Evolutionary conservation across 2,329 filamentous ascomycete species (phyloP), one percentile per base, ranked within the genome.

Genomic region (Mycosphaerella sp.): DNA sequence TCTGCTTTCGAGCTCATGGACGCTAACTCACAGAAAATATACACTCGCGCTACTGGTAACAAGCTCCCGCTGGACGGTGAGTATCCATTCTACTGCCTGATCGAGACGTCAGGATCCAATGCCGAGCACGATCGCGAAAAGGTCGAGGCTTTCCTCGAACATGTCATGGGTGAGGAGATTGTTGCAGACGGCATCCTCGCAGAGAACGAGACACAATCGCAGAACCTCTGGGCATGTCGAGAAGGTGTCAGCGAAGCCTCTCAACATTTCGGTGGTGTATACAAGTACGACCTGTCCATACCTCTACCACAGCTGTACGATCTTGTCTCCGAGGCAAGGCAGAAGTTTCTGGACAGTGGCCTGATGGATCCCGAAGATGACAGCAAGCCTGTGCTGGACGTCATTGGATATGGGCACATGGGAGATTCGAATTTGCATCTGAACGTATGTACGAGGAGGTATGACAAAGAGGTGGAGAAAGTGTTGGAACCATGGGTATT

Each of bases 1-100:
- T 97, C 92, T 2, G 93, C 93, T 0, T 98, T 98, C 69, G 93
- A 98, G 75, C 79, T 98, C 59, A 98, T 98, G 92, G 93, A 98
- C 64, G 83, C 81, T 14, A 78, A 83, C 59, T 92, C 84, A 59
- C 93, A 97, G 73, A 77, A 83, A 58, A 76, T 95, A 39, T 89
- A 95, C 39, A 78, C 83, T 53, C 75, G 79, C 51, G 86, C 90
- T 36, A 89, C 86, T 9, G 83, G 84, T 26, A 87, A 86, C 67
- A 88, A 86, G 67, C 79, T 83, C 54, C 93, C 93, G 0, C 78
- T 98, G 2, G 90, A 95, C 62, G 83, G 79, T 51, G 83, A 90
- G 38, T 80, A 95, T 67, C 89, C 90, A 0, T 98, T 98, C 74
- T 98, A 97, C 78, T 96, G 92, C 70, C 78, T 98, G 46, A 84